Base-by-base conservation (phyloP, 768 basidiomycete species). In the Suillus fuscotomentosus region DNA sequence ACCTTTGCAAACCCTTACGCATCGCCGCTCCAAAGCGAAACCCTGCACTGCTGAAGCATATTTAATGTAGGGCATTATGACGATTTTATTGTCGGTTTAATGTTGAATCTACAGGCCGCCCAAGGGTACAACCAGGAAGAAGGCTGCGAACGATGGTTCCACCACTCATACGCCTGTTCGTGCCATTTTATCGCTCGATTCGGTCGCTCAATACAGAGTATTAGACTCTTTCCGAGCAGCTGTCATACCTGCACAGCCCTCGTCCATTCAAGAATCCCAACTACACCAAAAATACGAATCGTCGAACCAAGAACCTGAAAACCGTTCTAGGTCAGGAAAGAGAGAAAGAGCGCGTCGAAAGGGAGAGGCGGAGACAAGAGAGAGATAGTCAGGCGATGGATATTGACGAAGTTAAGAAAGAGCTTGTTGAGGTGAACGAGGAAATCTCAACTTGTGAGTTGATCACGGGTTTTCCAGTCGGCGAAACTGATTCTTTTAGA, bases 301-400 rank as follows among this genome's bases (percentile, higher is more conserved):
- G 91, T 9, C 82, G 92, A 24, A 86, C 90, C 24, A 93, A 91
- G 80, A 92, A 92, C 68, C 72, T 93, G 70, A 95, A 94, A 76
- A 82, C 86, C 3, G 88, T 95, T 2, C 79, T 95, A 24, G 83
- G 84, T 1, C 89, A 91, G 67, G 93, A 94, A 71, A 84, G 90
- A 6, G 93, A 95, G 68, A 82, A 89, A 1, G 91, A 93, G 66
- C 80, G 85, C n/a, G 72, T 80, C 39, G 89, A 89, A 63, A 80
- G 90, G 6, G 91, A 92, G 69, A 77, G 80, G 13, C 77, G 82
- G 65, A 78, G 86, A 43, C 74, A 78, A 36, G 85, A 84, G 68
- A 81, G 76, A 57, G 81, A 82, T 50, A 53, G 65, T 55, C 60
- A 62, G 51, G 69, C 71, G n/a, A 88, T 89, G 83, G 88, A 88